Conservation (phyloP, 805 yeast genomes). For the Wickerhamomyces sydowiorum region DNA sequence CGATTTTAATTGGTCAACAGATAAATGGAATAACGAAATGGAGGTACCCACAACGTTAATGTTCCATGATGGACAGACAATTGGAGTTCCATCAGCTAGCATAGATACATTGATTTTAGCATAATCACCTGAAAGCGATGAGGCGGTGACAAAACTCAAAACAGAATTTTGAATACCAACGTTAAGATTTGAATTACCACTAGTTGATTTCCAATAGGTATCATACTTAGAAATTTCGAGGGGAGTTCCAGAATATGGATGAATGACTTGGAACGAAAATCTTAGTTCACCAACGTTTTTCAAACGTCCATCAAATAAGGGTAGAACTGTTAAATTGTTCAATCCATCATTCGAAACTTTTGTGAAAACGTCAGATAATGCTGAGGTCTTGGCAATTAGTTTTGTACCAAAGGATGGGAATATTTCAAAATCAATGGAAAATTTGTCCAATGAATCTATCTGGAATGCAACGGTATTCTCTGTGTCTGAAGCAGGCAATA, state of each 20-base stretch:
- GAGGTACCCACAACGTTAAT: slow-evolving; percentile 45
- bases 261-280: slow-evolving; percentile 75
- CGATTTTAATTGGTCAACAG: slow-evolving; percentile 25
- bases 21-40: slow-evolving; percentile 56
- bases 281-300: slow-evolving; percentile 76
- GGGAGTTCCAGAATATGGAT: slow-evolving; percentile 82
- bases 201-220: slow-evolving; percentile 94
- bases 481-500: slow-evolving; percentile 60
- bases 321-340: slow-evolving; percentile 42
- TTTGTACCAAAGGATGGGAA: slow-evolving; percentile 95
- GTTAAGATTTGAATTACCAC: slow-evolving; percentile 30
- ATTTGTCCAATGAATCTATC: slow-evolving; percentile 68
- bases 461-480: slow-evolving; percentile 73
- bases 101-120: slow-evolving; percentile 62
- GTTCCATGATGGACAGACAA: slow-evolving; percentile 67
- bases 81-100: slow-evolving; percentile 79
- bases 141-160: slow-evolving; percentile 81
- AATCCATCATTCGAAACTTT: slow-evolving; percentile 28
- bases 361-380: slow-evolving; percentile 52
- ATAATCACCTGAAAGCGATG: slow-evolving; percentile 82
- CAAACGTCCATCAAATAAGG: slow-evolving; percentile 76
- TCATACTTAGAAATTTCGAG: slow-evolving; percentile 89
- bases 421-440: slow-evolving; percentile 79
- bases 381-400: slow-evolving; percentile 82
- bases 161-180: slow-evolving; percentile 21